phyloP scores from a whole-genome alignment of 805 yeast species.

The Candida morakotiae region DNA sequence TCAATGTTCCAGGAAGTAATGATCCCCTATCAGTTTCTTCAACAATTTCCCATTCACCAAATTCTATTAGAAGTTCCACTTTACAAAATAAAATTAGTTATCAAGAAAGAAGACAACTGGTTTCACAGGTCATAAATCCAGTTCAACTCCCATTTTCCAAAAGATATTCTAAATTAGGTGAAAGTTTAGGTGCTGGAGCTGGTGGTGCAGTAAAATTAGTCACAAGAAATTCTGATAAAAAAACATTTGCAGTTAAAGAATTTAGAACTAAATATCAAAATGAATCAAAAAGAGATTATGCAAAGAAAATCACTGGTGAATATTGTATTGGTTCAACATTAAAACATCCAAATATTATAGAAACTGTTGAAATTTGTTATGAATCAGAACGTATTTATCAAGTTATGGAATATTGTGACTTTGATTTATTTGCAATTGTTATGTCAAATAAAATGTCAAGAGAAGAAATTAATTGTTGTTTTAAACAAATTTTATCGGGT shows the following conservation, averaged over 20 bases:
- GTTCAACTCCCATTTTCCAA: conserved; percentile 29
- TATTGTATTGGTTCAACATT: conserved; percentile 81
- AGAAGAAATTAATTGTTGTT: conserved; percentile 76
- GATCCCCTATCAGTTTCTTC: conserved; percentile 22
- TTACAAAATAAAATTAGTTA: conserved; percentile 26
- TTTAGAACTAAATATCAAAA: conserved; percentile 68
- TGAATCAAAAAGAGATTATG: conserved; percentile 71
- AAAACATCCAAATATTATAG: conserved; percentile 76
- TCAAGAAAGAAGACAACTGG: conserved; percentile 35
- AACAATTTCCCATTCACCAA: conserved; percentile 35
- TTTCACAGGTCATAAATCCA: conserved; percentile 21
- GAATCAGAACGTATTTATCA: conserved; percentile 72
- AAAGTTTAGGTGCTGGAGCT: conserved; percentile 79
- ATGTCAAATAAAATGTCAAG: conserved; percentile 83
- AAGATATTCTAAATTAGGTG: conserved; percentile 72
- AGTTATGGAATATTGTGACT: conserved; percentile 92
- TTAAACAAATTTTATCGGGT: conserved; percentile 71
- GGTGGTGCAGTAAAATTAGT: conserved; percentile 82
- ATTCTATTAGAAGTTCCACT: conserved; percentile 25
- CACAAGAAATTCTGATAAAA: conserved; percentile 62
- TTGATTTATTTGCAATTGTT: conserved; percentile 81
- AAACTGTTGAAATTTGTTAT: conserved; percentile 71
- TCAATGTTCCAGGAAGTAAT: conserved; percentile 6
- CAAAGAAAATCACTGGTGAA: conserved; percentile 86
- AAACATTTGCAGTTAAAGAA: conserved; percentile 79